Conservation (phyloP, 2,329 filamentous ascomycete species). For the Stemphylium lycopersici region DNA sequence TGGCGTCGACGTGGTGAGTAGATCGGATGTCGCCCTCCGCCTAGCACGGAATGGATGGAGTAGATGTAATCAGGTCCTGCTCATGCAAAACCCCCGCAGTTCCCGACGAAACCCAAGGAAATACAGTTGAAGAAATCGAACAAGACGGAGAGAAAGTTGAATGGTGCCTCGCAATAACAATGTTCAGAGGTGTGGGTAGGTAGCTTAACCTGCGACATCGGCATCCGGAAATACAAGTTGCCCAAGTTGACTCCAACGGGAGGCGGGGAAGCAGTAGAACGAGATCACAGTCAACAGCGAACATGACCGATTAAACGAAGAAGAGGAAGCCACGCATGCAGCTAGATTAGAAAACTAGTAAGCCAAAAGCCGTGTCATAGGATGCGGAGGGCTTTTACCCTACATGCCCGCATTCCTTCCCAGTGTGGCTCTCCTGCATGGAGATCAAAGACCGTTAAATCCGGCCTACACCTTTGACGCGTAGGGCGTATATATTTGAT, state of each 20-base stretch:
- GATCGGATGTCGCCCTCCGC: background rate
- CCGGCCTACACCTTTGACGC: background rate
- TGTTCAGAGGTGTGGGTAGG: too few species aligned
- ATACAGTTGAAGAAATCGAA: too few species aligned
- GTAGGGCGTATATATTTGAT: background rate
- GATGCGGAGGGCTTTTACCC: background rate
- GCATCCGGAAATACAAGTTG: too few species aligned
- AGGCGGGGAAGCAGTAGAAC: background rate
- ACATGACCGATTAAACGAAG: background rate
- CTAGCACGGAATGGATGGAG: background rate
- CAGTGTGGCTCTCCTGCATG: background rate
- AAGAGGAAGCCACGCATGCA: background rate
- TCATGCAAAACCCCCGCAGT: background rate
- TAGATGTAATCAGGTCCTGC: background rate
- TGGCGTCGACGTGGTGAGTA: conserved; percentile 5
- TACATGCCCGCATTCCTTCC: background rate
- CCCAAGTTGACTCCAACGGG: background rate
- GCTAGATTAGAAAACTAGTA: background rate
- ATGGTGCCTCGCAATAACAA: too few species aligned
- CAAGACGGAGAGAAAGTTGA: too few species aligned
- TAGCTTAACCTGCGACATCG: too few species aligned
- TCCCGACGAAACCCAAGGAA: too few species aligned
- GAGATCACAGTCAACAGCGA: background rate
- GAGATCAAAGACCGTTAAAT: background rate
- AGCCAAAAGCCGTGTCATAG: background rate